Conservation (phyloP, 768 basidiomycete species). For the Lactarius vividus region DNA sequence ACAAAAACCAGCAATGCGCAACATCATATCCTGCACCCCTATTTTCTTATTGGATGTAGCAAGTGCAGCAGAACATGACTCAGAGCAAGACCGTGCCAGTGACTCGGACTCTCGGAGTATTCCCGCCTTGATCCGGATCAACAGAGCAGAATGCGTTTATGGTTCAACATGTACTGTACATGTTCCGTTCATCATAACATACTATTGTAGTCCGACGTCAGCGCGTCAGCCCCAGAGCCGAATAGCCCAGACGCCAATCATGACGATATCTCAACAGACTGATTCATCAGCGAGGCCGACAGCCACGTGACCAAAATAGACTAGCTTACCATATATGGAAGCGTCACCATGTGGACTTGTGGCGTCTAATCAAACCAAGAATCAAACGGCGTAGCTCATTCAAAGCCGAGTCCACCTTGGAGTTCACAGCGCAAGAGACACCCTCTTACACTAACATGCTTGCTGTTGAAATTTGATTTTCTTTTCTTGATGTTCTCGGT, state of each 20-base stretch:
- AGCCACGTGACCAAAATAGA: background rate
- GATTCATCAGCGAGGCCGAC: background rate
- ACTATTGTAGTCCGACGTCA: background rate
- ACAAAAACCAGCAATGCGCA: too few species aligned
- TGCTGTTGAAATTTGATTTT: background rate
- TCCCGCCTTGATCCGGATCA: background rate
- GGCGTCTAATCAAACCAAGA: background rate
- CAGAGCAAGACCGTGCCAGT: too few species aligned
- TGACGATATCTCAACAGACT: too few species aligned
- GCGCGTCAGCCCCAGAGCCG: background rate
- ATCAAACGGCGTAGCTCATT: too few species aligned
- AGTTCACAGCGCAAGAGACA: background rate
- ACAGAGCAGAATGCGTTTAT: background rate
- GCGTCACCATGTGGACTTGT: background rate
- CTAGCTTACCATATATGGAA: too few species aligned
- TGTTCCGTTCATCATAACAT: background rate
- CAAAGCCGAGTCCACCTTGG: too few species aligned
- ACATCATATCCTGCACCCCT: too few species aligned
- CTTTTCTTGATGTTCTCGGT: background rate
- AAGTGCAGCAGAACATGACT: too few species aligned
- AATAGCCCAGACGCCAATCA: background rate
- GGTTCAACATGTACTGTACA: background rate
- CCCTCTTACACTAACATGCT: background rate
- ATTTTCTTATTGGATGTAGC: background rate
- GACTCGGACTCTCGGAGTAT: background rate